Evolutionary conservation across 192 early-diverging fungal genomes (phyloP).

Genomic region (Oehlia diaphana): DNA sequence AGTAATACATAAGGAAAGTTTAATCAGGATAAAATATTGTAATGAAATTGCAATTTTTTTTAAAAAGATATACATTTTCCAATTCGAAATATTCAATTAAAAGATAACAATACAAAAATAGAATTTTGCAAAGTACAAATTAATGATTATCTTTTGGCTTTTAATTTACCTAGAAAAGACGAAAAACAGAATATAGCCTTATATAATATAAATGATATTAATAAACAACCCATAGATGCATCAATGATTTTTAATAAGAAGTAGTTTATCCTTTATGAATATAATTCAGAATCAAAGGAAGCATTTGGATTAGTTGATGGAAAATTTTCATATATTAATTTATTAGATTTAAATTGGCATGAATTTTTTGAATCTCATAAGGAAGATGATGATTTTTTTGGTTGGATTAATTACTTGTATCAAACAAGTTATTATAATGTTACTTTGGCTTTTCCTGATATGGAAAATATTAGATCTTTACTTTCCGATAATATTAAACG

Average conservation of each 20-base stretch:
- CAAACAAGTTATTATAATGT: background rate
- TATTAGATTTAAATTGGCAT: background rate
- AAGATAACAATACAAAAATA: background rate
- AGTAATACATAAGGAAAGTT: background rate
- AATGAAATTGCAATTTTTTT: background rate
- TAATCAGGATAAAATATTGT: background rate
- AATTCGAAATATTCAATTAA: background rate
- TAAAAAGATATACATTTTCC: background rate
- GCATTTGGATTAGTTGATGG: background rate
- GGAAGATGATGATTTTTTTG: background rate
- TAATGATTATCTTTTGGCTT: background rate
- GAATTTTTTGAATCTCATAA: background rate
- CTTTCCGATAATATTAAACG: too few relatives aligned
- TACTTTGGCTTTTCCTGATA: background rate
- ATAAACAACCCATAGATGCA: background rate
- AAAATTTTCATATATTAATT: background rate
- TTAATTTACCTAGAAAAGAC: background rate
- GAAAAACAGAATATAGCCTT: background rate
- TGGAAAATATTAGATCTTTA: background rate
- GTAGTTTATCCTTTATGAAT: background rate
- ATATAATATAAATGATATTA: background rate
- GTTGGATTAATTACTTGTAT: too few relatives aligned
- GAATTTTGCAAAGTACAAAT: background rate
- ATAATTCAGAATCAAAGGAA: background rate
- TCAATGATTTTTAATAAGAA: background rate